Evolutionary conservation across 495 filamentous ascomycete species (phyloP).

Genomic region (Endocarpon pusillum): DNA sequence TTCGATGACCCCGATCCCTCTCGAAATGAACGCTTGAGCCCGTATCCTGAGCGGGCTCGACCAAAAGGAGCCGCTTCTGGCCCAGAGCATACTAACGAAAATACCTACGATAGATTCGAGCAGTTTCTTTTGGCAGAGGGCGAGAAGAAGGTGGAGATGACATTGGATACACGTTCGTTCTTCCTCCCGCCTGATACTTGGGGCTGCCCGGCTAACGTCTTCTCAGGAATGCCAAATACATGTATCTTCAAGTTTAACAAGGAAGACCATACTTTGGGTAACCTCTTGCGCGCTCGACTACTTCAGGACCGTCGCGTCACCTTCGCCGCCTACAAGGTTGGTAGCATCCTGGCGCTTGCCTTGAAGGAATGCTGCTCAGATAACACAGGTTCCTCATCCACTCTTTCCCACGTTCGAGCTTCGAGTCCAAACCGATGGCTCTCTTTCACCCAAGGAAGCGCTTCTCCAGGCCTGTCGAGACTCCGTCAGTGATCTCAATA

Average conservation of each 20-base stretch:
- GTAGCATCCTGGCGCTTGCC: conserved; percentile 4
- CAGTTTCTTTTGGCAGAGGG: conserved; percentile 69
- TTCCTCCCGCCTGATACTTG: neutral
- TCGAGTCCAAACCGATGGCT: conserved; percentile 83
- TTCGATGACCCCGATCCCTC: neutral
- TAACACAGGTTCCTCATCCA: conserved; percentile 53
- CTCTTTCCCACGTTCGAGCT: conserved; percentile 72
- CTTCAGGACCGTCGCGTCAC: conserved; percentile 59
- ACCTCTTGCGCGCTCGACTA: conserved; percentile 68
- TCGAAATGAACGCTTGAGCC: conserved; percentile 2
- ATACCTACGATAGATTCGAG: conserved; percentile 50
- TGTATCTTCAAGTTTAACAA: conserved; percentile 89
- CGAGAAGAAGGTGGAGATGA: conserved; percentile 83
- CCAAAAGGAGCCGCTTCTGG: too few species aligned
- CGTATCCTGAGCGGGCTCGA: too few species aligned
- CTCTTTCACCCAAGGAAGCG: conserved; percentile 69
- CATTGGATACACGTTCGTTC: conserved; percentile 65
- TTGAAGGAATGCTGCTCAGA: conserved; percentile 3
- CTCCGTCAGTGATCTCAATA: conserved; percentile 58
- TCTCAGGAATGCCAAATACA: conserved; percentile 55
- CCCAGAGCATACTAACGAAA: conserved; percentile 13
- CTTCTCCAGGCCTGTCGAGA: conserved; percentile 62
- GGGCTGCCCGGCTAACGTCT: conserved; percentile 1
- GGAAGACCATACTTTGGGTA: conserved; percentile 92
- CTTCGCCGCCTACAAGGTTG: conserved; percentile 78